Percentiles rank a stretch among this genome's conserved stretches.
Evolutionary conservation across 1,284 basidiomycete species (phyloP).

Genomic region (Ustilago tritici): DNA sequence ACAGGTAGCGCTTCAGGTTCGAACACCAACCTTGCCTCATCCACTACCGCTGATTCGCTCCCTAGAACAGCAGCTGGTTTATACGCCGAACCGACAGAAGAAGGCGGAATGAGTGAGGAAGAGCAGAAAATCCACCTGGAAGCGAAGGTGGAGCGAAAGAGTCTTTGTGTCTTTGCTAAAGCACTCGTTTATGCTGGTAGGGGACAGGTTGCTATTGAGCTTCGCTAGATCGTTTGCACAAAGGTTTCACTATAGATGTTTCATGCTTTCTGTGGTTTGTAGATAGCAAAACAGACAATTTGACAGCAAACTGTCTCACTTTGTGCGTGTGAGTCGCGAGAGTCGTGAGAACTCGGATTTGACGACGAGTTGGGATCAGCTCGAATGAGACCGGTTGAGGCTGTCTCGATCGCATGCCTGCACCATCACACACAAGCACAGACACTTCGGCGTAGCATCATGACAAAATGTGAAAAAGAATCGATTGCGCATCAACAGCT

Average conservation of each 20-base stretch:
- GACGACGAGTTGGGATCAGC: no score
- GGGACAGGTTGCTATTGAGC: slow-evolving; percentile 30
- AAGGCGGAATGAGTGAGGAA: slow-evolving; percentile 4
- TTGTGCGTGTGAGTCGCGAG: no score
- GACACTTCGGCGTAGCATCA: no score
- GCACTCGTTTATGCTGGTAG: slow-evolving; percentile 37
- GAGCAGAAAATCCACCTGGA: slow-evolving; percentile 17
- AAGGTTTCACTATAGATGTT: neutral
- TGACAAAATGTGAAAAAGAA: neutral
- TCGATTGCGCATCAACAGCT: neutral
- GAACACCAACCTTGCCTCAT: neutral
- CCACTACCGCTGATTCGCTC: slow-evolving; percentile 5
- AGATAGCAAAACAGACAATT: no score
- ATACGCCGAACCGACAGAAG: neutral
- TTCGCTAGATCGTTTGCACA: slow-evolving; percentile 7
- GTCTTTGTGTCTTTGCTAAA: slow-evolving; percentile 33
- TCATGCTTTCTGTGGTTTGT: neutral
- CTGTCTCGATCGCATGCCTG: no score
- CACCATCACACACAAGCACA: no score
- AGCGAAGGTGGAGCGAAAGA: slow-evolving; percentile 18
- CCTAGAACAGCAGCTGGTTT: neutral
- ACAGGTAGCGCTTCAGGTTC: slow-evolving; percentile 8
- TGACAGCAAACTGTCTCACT: no score
- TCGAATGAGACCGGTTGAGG: no score
- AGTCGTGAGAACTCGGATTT: no score